Base-by-base conservation (phyloP, 1,284 basidiomycete genomes). In the Irpex rosettiformis region DNA sequence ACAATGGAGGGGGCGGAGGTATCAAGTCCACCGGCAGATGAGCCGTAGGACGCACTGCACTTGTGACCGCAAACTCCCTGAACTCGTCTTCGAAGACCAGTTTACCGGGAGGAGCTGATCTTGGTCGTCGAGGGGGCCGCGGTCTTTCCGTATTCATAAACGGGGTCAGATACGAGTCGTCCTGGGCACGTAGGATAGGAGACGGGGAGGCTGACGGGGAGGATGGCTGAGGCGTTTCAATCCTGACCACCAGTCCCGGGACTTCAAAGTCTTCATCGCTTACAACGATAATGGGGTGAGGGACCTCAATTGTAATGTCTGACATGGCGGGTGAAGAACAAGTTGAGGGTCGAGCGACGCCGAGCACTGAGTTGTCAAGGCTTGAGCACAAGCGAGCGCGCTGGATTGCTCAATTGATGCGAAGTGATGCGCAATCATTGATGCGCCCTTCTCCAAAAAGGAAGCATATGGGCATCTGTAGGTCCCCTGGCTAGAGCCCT, bases 1-100 rank as follows among this genome's bases (percentile, higher is more conserved):
- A 79, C 54, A 88, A 72, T 56, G 83, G 83, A 22, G 86, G 85
- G 52, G 83, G 79, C 33, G 86, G 86, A 13, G 52, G 55, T 7
- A 59, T 73, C 71, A 65, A 70, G 16, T 58, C 59, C 66, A 48
- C 73, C 73, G 48, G 43, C 72, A 72, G 24, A 27, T 13, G 25
- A 40, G 54, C 59, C 29, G 62, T 52, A 65, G 67, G 61, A 21
- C 68, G 65, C 58, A 69, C 72, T 13, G 73, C 69, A 45, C 69
- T 70, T 29, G 62, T 61, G 25, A 61, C 58, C 48, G 61, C 61
- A 52, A 67, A 64, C 52, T 72, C 57, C 24, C 16, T 25, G 53
- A 57, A 52, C 42, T 27, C 25, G 40, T 33, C 57, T 22, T 58
- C 54, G 57, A 56, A 57, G 1, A 54, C 42, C 11, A 52, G 16